Percentiles rank a stretch among this genome's conserved stretches.
Conservation (phyloP, 345 rosid species). For the Euphorbia tirucalli region DNA sequence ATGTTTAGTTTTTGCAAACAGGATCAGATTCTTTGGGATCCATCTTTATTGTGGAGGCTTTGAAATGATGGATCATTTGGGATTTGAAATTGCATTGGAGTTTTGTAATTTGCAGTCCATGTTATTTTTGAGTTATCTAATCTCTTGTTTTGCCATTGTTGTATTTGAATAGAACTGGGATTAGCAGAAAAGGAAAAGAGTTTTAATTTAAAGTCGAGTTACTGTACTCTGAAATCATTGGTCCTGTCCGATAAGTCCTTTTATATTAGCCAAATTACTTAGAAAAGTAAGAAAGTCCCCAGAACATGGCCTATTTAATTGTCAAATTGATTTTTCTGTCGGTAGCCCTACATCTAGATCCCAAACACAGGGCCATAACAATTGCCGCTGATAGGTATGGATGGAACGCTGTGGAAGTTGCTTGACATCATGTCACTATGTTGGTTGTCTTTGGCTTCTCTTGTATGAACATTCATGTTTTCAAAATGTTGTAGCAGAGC, state of each 20-base stretch:
- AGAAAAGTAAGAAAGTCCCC: neutral
- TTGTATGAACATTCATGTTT: neutral
- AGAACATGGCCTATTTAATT: neutral
- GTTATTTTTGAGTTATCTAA: neutral
- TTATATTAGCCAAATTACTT: neutral
- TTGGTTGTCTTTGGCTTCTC: slow-evolving; percentile 10
- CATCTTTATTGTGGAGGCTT: no score
- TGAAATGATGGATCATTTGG: no score
- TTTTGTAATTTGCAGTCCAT: neutral
- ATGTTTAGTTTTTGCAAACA: neutral
- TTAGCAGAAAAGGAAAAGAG: neutral
- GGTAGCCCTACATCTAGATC: neutral
- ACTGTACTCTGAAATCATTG: neutral
- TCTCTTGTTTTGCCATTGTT: neutral
- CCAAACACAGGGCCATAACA: neutral
- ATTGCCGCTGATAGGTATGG: neutral
- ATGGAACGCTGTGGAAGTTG: neutral
- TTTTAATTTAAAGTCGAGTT: neutral
- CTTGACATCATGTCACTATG: neutral
- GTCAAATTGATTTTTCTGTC: neutral
- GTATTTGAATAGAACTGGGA: neutral
- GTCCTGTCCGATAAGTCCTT: neutral
- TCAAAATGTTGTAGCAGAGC: neutral
- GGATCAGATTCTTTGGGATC: no score
- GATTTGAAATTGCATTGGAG: no score